Evolutionary conservation across 495 filamentous ascomycete species (phyloP), one percentile per base, ranked within the genome.

Genomic region (Tuber magnatum): DNA sequence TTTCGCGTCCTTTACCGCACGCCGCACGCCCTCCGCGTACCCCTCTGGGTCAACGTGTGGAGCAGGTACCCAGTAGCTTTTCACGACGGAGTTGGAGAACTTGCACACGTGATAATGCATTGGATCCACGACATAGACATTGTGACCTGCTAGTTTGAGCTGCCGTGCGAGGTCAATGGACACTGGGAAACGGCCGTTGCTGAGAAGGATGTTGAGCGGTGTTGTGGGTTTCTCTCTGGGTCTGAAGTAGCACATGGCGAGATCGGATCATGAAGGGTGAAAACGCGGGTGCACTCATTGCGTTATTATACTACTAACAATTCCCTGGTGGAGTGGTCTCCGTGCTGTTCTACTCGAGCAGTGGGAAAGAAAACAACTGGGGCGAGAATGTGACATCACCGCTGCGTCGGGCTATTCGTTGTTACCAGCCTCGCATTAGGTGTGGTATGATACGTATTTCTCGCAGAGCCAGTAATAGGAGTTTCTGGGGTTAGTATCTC

Each of bases 91-190:
- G 38, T 72, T 74, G 39, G 82, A 83, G 74, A 84, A 84, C 38
- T 78, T 73, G 73, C 83, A 81, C 44, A 84, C 81, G 48, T 84
- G 82, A 70, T 78, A 84, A 68, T 84, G 83, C 82, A 84, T 84
- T 0, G 82, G 81, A 71, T 84, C 82, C 28, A 83, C 83, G 8
- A 81, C 78, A 70, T 51, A 76, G 73, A 84, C 74, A 28, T 72
- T 69, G 73, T 84, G 83, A 22, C 73, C 75, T 44, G 81, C 83
- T 12, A 76, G 73, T 43, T 73, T 68, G 28, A 84, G 72, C 70
- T 84, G 82, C 5, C 83, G 81, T 3, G 82, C 83, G 18, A 84
- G 79, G 68, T 84, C 82, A 32, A 84, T 74, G 24, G 83, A 75
- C n/a, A 83, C 81, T 24, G 82, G 82, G 78, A 84, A 84, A 46